Evolutionary conservation across 257 asterid genomes (phyloP).

Genomic region (Cynanchum wilfordii): DNA sequence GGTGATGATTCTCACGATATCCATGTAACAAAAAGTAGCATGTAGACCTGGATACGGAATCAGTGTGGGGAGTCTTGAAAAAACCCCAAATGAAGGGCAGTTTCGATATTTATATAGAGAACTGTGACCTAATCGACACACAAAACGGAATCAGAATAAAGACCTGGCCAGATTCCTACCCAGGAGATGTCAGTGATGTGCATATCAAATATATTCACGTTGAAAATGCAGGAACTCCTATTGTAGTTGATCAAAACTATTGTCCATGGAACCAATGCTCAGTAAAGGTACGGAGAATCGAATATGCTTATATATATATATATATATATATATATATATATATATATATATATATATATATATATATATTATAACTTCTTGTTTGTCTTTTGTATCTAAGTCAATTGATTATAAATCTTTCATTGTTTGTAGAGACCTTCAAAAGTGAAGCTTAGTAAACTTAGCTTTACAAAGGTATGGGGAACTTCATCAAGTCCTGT

Average conservation of each 20-base stretch:
- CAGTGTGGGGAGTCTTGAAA: conserved; percentile 45
- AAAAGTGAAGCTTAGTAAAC: conserved; percentile 19
- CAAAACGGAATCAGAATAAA: conserved; percentile 37
- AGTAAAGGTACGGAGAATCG: not conserved
- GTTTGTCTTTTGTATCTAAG: not conserved
- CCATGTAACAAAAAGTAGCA: conserved; percentile 19
- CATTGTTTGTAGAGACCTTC: conserved; percentile 15
- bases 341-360: too few relatives aligned
- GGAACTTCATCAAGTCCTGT: conserved; percentile 35
- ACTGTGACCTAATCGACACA: conserved; percentile 29
- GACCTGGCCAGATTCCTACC: conserved; percentile 46
- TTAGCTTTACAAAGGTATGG: conserved; percentile 19
- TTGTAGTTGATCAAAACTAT: conserved; percentile 42
- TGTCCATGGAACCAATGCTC: conserved; percentile 40
- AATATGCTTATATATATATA: too few relatives aligned
- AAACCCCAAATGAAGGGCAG: conserved; percentile 20
- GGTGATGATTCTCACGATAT: conserved; percentile 23
- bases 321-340: too few relatives aligned
- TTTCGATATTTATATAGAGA: conserved; percentile 23
- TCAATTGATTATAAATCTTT: too few relatives aligned
- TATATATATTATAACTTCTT: not conserved
- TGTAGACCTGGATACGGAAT: conserved; percentile 54
- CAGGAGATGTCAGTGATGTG: conserved; percentile 20
- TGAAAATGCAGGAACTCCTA: conserved; percentile 28
- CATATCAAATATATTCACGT: conserved; percentile 28